Evolutionary conservation across 495 filamentous ascomycete species (phyloP).

Genomic region (Lasiosphaeriaceae sp.): DNA sequence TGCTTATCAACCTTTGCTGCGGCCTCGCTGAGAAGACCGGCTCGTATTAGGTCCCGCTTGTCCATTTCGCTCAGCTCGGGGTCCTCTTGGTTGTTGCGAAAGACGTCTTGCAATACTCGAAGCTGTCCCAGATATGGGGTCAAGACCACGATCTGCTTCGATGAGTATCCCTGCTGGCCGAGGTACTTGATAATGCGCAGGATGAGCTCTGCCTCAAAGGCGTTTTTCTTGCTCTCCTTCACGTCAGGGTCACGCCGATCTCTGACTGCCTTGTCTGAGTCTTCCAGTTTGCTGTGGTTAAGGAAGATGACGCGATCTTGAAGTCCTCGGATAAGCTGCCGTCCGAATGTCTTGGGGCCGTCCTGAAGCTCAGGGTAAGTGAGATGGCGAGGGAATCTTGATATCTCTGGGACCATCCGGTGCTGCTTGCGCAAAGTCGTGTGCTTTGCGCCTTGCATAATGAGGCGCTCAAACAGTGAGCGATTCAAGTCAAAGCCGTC

Average conservation of each 20-base stretch:
- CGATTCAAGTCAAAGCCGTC: conserved; percentile 66
- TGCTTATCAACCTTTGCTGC: conserved; percentile 50
- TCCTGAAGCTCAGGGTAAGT: conserved; percentile 66
- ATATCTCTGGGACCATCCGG: conserved; percentile 70
- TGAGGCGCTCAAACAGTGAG: conserved; percentile 70
- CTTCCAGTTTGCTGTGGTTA: conserved; percentile 57
- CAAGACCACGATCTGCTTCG: conserved; percentile 62
- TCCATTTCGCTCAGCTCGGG: conserved; percentile 68
- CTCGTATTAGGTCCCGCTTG: conserved; percentile 59
- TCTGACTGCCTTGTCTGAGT: conserved; percentile 30
- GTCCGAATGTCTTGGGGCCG: conserved; percentile 45
- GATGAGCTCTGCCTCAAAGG: conserved; percentile 64
- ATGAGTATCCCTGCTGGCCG: conserved; percentile 71
- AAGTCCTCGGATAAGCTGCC: conserved; percentile 55
- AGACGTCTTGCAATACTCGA: conserved; percentile 47
- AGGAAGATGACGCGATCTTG: conserved; percentile 62
- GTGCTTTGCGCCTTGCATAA: conserved; percentile 51
- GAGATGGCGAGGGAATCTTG: conserved; percentile 52
- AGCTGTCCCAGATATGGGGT: conserved; percentile 76
- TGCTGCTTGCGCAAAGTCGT: conserved; percentile 60
- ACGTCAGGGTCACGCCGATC: conserved; percentile 51
- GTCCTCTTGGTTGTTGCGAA: conserved; percentile 49
- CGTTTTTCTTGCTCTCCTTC: conserved; percentile 57
- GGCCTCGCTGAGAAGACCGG: conserved; percentile 56
- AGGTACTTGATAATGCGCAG: conserved; percentile 67